These are phyloP conservation scores for Daldinia caldariorum DNA, from an alignment of 495 filamentous ascomycete species.

Conservation along the genomic window DNA sequence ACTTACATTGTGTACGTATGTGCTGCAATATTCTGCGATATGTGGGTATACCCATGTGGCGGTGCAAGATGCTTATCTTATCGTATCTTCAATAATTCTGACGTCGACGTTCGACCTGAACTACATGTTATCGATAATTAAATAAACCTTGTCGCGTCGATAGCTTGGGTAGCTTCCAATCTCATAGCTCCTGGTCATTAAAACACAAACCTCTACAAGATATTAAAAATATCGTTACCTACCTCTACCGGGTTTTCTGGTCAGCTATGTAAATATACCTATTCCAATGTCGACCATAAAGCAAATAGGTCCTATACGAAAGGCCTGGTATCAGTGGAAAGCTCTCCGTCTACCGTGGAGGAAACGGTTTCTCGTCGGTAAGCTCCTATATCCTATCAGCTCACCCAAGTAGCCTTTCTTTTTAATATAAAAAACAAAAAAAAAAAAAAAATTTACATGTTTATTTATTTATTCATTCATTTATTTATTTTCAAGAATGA, in stretches of 20 bases:
- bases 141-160: neutral
- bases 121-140: neutral
- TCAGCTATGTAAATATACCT: neutral
- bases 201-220: neutral
- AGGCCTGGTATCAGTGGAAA: conserved; percentile 87
- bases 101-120: conserved; percentile 23
- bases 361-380: conserved; percentile 80
- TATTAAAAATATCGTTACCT: neutral
- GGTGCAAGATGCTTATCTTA: conserved; percentile 25
- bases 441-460: no score
- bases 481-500: neutral
- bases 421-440: no score
- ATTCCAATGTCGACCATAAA: conserved; percentile 37
- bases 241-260: neutral
- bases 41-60: conserved; percentile 8
- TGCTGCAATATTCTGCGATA: no score
- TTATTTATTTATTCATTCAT: no score
- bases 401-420: conserved; percentile 1
- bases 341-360: conserved; percentile 86
- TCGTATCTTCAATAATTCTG: conserved; percentile 39
- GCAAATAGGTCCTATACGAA: conserved; percentile 52
- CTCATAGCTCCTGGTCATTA: neutral
- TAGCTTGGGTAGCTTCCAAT: neutral
- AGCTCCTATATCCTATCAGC: conserved; percentile 41
- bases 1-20: neutral